Evolutionary conservation across 345 rosid species (phyloP), one percentile per base, ranked within the genome.

Genomic region (Noccaea caerulescens): DNA sequence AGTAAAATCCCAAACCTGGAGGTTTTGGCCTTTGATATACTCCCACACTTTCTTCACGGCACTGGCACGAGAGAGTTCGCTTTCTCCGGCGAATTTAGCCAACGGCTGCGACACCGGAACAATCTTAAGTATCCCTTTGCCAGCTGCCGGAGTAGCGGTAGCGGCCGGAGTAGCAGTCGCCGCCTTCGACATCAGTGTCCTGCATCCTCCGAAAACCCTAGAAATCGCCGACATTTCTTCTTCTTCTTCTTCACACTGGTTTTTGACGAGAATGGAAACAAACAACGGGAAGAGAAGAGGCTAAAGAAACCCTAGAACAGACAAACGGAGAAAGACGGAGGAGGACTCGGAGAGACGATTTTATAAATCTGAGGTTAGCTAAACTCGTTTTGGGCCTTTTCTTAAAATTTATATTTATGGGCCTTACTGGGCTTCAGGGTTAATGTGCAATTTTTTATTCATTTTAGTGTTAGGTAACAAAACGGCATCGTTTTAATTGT

Each of bases 21-120:
- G 83, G 23, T 81, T 79, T 64, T 80, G 63, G 2, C 51, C 76
- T 74, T 81, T 84, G 64, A 86, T 68, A 12, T 82, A 65, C 34
- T 62, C 76, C 88, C 90, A 86, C 16, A 86, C 73, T 72, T 76
- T 78, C 78, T 84, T 84, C 59, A 79, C 79, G 5, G 82, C 86
- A 0, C 76, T 52, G 13, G 78, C 16, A 14, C 90, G 85, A 76
- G 84, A 77, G 57, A 74, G 79, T 66, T 84, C 82, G 14, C 41
- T 69, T 39, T 59, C 72, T 4, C 87, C 90, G 10, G 80, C 49
- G 79, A 86, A 84, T 4, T 14, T 37, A 38, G 81, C 39, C 5
- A 81, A 80, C 44, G 49, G 57, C 44, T 61, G 44, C 16, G 75
- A 69, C 23, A 75, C 70, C 1, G 65, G 64, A 30, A 61, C 14